Evolutionary conservation across 805 yeast genomes (phyloP).

Genomic region (Jamesozyma hellenica): DNA sequence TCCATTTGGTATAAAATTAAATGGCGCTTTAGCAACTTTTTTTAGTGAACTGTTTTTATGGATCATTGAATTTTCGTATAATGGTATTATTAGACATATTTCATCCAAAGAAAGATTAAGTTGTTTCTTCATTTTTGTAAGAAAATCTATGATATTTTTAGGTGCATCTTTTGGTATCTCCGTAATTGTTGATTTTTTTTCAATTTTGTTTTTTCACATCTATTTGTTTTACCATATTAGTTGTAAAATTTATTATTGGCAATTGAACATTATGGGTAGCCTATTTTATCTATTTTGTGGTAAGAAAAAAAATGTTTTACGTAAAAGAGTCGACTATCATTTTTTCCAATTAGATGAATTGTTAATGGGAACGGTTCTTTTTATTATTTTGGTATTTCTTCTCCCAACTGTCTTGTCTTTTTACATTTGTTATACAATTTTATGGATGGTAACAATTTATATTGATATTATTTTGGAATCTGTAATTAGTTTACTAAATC

Average conservation of each 20-base stretch:
- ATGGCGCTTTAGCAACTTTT: slow-evolving; percentile 74
- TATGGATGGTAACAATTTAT: slow-evolving; percentile 43
- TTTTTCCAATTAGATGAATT: slow-evolving; percentile 80
- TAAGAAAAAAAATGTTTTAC: slow-evolving; percentile 69
- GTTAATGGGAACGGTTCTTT: slow-evolving; percentile 77
- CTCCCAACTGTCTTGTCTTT: slow-evolving; percentile 84
- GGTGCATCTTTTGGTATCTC: slow-evolving; percentile 71
- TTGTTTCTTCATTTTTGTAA: slow-evolving; percentile 24
- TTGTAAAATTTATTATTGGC: slow-evolving; percentile 71
- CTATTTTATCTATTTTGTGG: slow-evolving; percentile 83
- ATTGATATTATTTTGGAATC: slow-evolving; percentile 47
- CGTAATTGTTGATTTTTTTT: slow-evolving; percentile 50
- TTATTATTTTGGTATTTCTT: slow-evolving; percentile 66
- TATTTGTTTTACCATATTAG: slow-evolving; percentile 70
- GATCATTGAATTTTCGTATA: slow-evolving; percentile 65
- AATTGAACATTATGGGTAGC: slow-evolving; percentile 55
- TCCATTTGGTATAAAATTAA: slow-evolving; percentile 90
- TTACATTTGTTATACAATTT: slow-evolving; percentile 59
- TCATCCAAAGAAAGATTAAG: slow-evolving; percentile 21
- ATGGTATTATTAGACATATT: slow-evolving; percentile 16
- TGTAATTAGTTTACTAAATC: slow-evolving; percentile 56
- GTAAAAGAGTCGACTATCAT: slow-evolving; percentile 78
- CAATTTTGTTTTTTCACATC: slow-evolving; percentile 59
- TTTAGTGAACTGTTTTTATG: slow-evolving; percentile 80
- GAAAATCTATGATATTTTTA: slow-evolving; percentile 35